phyloP scores from a whole-genome alignment of 441 rosid genomes.

The Kokia cookei region DNA sequence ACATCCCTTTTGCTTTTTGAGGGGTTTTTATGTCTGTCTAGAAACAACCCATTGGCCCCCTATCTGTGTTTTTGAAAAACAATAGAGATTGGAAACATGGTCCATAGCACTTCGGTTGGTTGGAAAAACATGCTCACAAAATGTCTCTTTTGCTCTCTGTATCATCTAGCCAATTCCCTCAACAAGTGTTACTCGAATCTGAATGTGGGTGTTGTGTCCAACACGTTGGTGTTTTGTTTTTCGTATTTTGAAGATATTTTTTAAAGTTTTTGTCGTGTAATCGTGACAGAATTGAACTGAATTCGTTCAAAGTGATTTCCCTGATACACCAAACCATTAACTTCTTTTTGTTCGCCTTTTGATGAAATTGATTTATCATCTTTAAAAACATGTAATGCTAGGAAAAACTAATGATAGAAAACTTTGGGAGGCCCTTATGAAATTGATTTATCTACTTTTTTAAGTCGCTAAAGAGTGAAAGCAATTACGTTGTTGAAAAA shows the following conservation, averaged over 20 bases:
- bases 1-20: background rate
- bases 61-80: background rate
- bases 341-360: background rate
- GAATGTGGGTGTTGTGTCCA: background rate
- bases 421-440: background rate
- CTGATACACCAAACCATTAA: background rate
- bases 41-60: background rate
- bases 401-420: background rate
- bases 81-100: background rate
- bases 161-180: background rate
- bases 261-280: background rate
- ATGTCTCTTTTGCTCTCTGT: slow-evolving; percentile 5
- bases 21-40: background rate
- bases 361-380: background rate
- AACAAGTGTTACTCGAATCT: background rate
- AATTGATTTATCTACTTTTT: background rate
- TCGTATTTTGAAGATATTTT: no score
- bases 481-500: no score
- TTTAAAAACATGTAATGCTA: background rate
- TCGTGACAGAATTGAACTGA: no score
- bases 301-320: background rate
- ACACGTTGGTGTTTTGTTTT: background rate
- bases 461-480: no score
- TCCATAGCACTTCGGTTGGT: slow-evolving; percentile 31
- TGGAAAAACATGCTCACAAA: slow-evolving; percentile 15